Conservation (phyloP, 495 filamentous ascomycete species). For the Aspergillus panamensis region DNA sequence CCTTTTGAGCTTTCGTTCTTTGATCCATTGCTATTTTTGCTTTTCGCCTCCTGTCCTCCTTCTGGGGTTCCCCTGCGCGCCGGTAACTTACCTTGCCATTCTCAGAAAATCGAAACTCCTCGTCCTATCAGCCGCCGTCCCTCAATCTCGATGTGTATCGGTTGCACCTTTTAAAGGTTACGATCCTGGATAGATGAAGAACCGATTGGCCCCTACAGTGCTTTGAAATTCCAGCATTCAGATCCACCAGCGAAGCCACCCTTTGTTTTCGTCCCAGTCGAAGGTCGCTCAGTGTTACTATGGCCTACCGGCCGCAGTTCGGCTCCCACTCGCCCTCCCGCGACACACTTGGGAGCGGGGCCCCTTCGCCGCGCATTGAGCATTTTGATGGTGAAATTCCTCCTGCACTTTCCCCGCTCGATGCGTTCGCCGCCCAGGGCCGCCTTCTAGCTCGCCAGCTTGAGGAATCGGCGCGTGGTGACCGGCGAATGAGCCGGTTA, state of each 20-base stretch:
- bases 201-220: slow-evolving; percentile 3
- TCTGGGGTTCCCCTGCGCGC: slow-evolving; percentile 8
- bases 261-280: slow-evolving; percentile 4
- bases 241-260: not conserved
- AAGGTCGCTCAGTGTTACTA: slow-evolving; percentile 25
- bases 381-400: slow-evolving; percentile 84
- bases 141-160: slow-evolving; percentile 22
- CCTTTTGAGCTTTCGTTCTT: slow-evolving; percentile 3
- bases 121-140: not conserved
- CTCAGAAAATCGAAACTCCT: slow-evolving; percentile 3
- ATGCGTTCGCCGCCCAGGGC: slow-evolving; percentile 89
- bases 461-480: slow-evolving; percentile 63
- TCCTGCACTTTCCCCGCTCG: slow-evolving; percentile 87
- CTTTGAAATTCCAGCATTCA: not conserved
- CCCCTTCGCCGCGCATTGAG: slow-evolving; percentile 64
- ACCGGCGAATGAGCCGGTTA: slow-evolving; percentile 76
- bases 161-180: slow-evolving; percentile 10
- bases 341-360: slow-evolving; percentile 47
- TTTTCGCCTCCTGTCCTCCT: slow-evolving; percentile 9
- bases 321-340: slow-evolving; percentile 63
- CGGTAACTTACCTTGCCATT: slow-evolving; percentile 5
- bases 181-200: slow-evolving; percentile 7
- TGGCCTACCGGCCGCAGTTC: slow-evolving; percentile 56
- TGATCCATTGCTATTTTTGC: not conserved
- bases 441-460: slow-evolving; percentile 83